Conservation (phyloP, 139 green algal species). For the Closterium sp. region DNA sequence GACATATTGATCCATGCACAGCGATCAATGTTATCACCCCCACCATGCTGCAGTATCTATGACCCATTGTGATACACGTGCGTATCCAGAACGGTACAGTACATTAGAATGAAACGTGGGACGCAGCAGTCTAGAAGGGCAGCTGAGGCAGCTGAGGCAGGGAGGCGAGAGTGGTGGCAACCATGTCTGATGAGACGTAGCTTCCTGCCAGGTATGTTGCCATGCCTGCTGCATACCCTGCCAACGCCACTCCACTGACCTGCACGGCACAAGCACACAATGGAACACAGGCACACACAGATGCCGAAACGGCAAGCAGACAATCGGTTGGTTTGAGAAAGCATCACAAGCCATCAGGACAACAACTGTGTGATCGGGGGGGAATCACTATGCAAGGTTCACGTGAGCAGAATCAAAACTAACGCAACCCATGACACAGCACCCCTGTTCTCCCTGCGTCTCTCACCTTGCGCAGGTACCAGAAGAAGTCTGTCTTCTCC, state of each 20-base stretch:
- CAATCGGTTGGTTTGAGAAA: not conserved
- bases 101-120: too few species aligned
- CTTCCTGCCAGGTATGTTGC: slow-evolving; percentile 18
- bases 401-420: too few species aligned
- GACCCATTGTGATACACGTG: too few species aligned
- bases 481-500: slow-evolving; percentile 69
- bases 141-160: not conserved
- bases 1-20: too few species aligned
- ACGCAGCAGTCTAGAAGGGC: too few species aligned
- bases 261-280: not conserved
- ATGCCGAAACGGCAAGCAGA: not conserved
- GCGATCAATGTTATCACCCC: too few species aligned
- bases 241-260: slow-evolving; percentile 23
- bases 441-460: not conserved
- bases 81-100: too few species aligned
- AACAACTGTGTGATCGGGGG: not conserved
- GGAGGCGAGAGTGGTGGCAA: not conserved
- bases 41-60: too few species aligned
- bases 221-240: slow-evolving; percentile 37
- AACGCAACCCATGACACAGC: too few species aligned
- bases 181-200: not conserved
- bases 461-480: slow-evolving; percentile 65
- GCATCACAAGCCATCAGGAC: not conserved
- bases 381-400: too few species aligned
- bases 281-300: not conserved